Evolutionary conservation across 768 basidiomycete species (phyloP).

Genomic region (Fibroporia radiculosa): DNA sequence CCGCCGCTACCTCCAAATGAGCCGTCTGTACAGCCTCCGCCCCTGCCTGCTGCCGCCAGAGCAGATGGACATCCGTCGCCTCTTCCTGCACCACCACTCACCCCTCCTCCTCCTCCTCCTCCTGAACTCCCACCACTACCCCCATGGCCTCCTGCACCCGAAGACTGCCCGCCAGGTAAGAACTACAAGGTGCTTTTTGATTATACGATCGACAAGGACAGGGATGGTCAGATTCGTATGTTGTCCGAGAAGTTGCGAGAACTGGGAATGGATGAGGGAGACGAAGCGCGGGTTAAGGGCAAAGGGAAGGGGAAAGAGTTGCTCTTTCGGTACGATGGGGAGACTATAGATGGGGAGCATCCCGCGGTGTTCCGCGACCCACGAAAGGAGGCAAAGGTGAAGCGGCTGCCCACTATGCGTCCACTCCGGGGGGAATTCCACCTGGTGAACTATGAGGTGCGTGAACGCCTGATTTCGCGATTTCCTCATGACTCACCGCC

Average conservation of each 20-base stretch:
- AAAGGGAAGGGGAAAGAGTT: slow-evolving; percentile 61
- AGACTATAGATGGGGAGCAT: slow-evolving; percentile 37
- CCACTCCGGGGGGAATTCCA: slow-evolving; percentile 33
- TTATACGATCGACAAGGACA: slow-evolving; percentile 41
- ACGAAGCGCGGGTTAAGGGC: slow-evolving; percentile 42
- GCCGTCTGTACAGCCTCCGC: slow-evolving; percentile 30
- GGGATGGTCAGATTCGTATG: slow-evolving; percentile 30
- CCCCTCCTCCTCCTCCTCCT: slow-evolving; percentile 24
- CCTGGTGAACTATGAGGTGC: slow-evolving; percentile 49
- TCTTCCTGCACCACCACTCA: slow-evolving; percentile 16
- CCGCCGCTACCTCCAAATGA: slow-evolving; percentile 21
- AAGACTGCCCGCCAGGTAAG: slow-evolving; percentile 39
- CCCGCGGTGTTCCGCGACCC: slow-evolving; percentile 45
- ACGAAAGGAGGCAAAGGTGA: slow-evolving; percentile 34
- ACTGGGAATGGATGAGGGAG: slow-evolving; percentile 17
- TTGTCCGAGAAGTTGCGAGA: slow-evolving; percentile 35
- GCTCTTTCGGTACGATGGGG: slow-evolving; percentile 47
- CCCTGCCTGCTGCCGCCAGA: slow-evolving; percentile 28
- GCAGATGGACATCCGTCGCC: slow-evolving; percentile 7
- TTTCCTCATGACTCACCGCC: slow-evolving; percentile 3
- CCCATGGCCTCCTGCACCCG: slow-evolving; percentile 48
- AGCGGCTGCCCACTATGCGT: slow-evolving; percentile 20
- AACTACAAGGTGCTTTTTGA: slow-evolving; percentile 62
- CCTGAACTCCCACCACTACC: slow-evolving; percentile 39
- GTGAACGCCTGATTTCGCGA: slow-evolving; percentile 11